Base-by-base conservation (phyloP, 2,329 filamentous ascomycete genomes). In the Blumeriella jaapii region DNA sequence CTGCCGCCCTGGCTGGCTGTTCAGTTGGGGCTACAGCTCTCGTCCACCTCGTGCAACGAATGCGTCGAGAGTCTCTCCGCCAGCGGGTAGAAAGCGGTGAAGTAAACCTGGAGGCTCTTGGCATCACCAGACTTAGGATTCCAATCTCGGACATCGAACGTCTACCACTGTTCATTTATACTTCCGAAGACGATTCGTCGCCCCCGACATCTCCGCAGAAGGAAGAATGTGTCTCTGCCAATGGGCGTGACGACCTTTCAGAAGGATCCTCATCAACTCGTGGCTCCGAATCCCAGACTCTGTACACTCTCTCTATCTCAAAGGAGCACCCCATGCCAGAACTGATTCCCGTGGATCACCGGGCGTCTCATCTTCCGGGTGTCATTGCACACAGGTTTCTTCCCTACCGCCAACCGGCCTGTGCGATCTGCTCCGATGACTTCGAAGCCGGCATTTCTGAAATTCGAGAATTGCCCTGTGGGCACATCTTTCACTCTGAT, bases 401-500 rank as follows among this genome's bases (percentile, higher is more conserved):
- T 5, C 69, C 71, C 11, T 68, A 82, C 47, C 74, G 77, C 13
- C 91, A 96, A 55, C 77, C 83, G 0, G 78, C 71, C 2, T 96
- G 91, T 54, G 75, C 83, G n/a, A 94, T 96, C 34, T 98, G 91
- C 54, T 68, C 93, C 1, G 82, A 85, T 36, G 74, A 83, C 40
- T 96, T 84, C 52, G 68, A 80, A 17, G 69, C 75, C 11, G 70
- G 73, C 23, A 61, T 67, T 12, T 80, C 82, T 0, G 71, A 76
- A 13, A 86, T 96, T 36, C 80, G 86, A 36, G 82, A 95, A 58
- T 65, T 96, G 2, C 76, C 84, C 0, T 98, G 91, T 50, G 77
- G 81, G 1, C 91, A 98, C 55, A 89, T 96, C 38, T 98, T 87
- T 58, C 89, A 98, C 47, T 80, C 83, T 0, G 79, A 82, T 45